Percentiles rank a stretch among this genome's conserved stretches.
Evolutionary conservation across 352 stramenopile genomes (phyloP).

Genomic region (Sclerospora graminicola): DNA sequence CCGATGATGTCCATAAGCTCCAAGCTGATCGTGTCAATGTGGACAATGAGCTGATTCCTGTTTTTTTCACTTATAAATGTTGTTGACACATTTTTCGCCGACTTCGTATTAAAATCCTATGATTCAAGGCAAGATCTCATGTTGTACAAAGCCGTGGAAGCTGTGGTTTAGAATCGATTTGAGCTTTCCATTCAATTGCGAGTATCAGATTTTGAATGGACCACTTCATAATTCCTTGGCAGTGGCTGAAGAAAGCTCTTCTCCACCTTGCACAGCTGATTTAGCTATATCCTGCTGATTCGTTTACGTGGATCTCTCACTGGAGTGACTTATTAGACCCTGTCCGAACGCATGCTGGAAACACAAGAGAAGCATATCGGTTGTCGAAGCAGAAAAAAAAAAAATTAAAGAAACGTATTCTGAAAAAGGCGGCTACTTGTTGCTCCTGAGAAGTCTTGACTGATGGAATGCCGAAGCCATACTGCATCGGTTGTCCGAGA

Average conservation of each 20-base stretch:
- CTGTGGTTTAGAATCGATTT: constrained; percentile 44
- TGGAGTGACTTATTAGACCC: constrained; percentile 53
- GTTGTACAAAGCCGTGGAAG: constrained; percentile 24
- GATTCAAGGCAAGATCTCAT: constrained; percentile 8
- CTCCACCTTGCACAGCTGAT: constrained; percentile 20
- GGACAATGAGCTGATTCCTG: constrained; percentile 67
- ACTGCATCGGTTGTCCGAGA: constrained; percentile 51
- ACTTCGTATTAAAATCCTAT: constrained; percentile 10
- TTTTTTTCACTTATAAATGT: constrained; percentile 54
- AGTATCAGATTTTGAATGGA: constrained; percentile 49
- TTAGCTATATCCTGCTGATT: neutral
- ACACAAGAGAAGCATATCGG: constrained; percentile 66
- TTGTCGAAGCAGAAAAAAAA: constrained; percentile 44
- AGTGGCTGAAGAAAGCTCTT: constrained; percentile 63
- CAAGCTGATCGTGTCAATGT: constrained; percentile 59
- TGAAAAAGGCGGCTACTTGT: constrained; percentile 89
- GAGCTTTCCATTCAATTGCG: constrained; percentile 75
- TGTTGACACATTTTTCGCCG: constrained; percentile 43
- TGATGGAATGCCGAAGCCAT: constrained; percentile 68
- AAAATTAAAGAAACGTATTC: too few relatives aligned
- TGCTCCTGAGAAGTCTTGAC: constrained; percentile 47
- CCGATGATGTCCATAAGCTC: constrained; percentile 70
- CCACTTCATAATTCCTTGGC: constrained; percentile 80
- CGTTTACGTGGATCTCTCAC: constrained; percentile 11
- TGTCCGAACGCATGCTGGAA: constrained; percentile 58